Evolutionary conservation across 1,139 yeast genomes (phyloP).

Genomic region (Yamadazyma triangularis): DNA sequence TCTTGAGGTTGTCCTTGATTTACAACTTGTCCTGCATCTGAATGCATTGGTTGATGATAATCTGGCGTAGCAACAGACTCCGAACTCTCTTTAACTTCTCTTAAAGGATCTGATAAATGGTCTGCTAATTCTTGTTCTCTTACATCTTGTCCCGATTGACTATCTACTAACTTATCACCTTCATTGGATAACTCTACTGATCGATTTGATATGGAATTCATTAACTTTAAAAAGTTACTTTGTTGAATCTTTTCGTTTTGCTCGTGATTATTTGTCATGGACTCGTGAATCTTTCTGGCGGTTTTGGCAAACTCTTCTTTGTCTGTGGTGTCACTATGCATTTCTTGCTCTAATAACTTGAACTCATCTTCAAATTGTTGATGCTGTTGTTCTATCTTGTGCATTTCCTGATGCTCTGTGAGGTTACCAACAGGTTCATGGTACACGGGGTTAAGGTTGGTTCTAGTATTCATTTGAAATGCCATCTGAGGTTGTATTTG

Average conservation of each 20-base stretch:
- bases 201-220: constrained; percentile 35
- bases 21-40: neutral
- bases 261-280: constrained; percentile 15
- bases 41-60: constrained; percentile 3
- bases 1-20: neutral
- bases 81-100: constrained; percentile 1
- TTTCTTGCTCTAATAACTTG: constrained; percentile 31
- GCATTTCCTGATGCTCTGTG: constrained; percentile 30
- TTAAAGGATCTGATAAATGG: constrained; percentile 5
- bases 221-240: constrained; percentile 37
- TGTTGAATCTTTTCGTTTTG: constrained; percentile 34
- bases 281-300: constrained; percentile 33
- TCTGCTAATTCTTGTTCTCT: constrained; percentile 11
- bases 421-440: constrained; percentile 7
- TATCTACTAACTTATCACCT: constrained; percentile 36
- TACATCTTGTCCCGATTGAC: constrained; percentile 23
- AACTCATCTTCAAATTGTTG: constrained; percentile 33
- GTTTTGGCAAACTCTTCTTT: constrained; percentile 40
- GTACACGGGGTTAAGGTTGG: constrained; percentile 7
- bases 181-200: constrained; percentile 30
- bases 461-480: constrained; percentile 6
- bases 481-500: constrained; percentile 6
- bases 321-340: constrained; percentile 15
- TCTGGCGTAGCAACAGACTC: neutral
- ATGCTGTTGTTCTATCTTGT: constrained; percentile 18